phyloP scores from a whole-genome alignment of 1,284 basidiomycete genomes.

The Ganoderma sp. region DNA sequence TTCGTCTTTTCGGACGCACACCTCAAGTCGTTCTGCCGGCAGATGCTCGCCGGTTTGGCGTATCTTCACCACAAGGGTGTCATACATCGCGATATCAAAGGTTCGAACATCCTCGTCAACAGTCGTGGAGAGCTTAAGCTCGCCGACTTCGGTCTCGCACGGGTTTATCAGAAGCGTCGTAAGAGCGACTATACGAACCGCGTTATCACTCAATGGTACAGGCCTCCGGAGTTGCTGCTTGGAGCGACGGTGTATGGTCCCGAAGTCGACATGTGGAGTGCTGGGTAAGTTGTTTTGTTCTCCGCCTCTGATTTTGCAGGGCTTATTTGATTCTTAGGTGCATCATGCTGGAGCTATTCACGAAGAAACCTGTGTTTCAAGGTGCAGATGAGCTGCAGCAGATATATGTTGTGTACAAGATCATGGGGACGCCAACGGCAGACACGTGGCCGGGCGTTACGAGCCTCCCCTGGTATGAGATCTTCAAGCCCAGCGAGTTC shows the following conservation, averaged over 20 bases:
- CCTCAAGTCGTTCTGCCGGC: slow-evolving; percentile 92
- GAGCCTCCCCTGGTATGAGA: slow-evolving; percentile 95
- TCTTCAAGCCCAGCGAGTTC: slow-evolving; percentile 87
- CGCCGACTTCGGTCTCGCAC: slow-evolving; percentile 97
- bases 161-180: slow-evolving; percentile 92
- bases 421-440: slow-evolving; percentile 89
- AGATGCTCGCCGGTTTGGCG: slow-evolving; percentile 92
- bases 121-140: slow-evolving; percentile 93
- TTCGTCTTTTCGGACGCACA: slow-evolving; percentile 86
- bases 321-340: slow-evolving; percentile 60
- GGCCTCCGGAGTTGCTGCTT: slow-evolving; percentile 93
- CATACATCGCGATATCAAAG: slow-evolving; percentile 98
- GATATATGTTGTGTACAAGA: slow-evolving; percentile 88
- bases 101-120: slow-evolving; percentile 97
- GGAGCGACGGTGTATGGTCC: slow-evolving; percentile 97
- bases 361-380: slow-evolving; percentile 93
- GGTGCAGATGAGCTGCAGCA: slow-evolving; percentile 98
- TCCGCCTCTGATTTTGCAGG: background rate
- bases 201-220: slow-evolving; percentile 99
- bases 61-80: slow-evolving; percentile 96
- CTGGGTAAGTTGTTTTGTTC: slow-evolving; percentile 68
- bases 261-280: slow-evolving; percentile 99
- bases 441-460: slow-evolving; percentile 84
- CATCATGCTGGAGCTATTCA: slow-evolving; percentile 98
- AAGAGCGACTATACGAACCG: slow-evolving; percentile 96